These are phyloP conservation scores for Ambispora gerdemannii DNA, from an alignment of 192 early-diverging fungal species.

Conservation along the genomic window DNA sequence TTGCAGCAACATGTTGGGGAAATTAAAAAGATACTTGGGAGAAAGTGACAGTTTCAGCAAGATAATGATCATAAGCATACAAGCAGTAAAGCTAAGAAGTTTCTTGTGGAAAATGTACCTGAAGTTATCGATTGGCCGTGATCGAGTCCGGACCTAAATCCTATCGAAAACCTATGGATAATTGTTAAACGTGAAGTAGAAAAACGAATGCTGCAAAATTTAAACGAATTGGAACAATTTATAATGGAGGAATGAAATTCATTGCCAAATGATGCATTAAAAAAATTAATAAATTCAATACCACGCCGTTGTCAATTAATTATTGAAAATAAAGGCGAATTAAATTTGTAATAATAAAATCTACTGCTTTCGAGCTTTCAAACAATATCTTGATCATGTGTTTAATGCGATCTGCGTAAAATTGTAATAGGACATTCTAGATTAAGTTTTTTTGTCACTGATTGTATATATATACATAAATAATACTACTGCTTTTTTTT, in stretches of 20 bases:
- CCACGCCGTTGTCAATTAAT: not conserved
- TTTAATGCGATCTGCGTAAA: too few relatives aligned
- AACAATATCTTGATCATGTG: too few relatives aligned
- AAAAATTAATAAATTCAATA: not conserved
- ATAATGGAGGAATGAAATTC: constrained; percentile 1
- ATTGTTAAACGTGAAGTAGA: constrained; percentile 20
- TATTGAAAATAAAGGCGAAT: not conserved
- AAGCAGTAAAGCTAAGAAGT: not conserved
- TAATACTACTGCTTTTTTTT: too few relatives aligned
- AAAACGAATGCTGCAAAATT: constrained; percentile 7
- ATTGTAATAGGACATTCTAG: too few relatives aligned
- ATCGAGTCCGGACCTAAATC: not conserved
- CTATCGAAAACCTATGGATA: not conserved
- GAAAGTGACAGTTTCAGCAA: not conserved
- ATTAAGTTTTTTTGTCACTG: too few relatives aligned
- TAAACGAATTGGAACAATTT: not conserved
- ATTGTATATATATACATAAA: too few relatives aligned
- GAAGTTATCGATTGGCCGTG: constrained; percentile 1
- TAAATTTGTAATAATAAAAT: constrained; percentile 16
- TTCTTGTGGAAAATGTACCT: too few relatives aligned
- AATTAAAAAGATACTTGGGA: constrained; percentile 13
- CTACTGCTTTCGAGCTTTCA: not conserved
- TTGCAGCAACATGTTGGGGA: not conserved
- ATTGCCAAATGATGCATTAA: not conserved
- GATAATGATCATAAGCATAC: not conserved